A percentile compares a stretch with the other conserved stretches of the same genome.
These are phyloP conservation scores for Salvia rosmarinus DNA, from an alignment of 257 asterid species.

Conservation along the genomic window DNA sequence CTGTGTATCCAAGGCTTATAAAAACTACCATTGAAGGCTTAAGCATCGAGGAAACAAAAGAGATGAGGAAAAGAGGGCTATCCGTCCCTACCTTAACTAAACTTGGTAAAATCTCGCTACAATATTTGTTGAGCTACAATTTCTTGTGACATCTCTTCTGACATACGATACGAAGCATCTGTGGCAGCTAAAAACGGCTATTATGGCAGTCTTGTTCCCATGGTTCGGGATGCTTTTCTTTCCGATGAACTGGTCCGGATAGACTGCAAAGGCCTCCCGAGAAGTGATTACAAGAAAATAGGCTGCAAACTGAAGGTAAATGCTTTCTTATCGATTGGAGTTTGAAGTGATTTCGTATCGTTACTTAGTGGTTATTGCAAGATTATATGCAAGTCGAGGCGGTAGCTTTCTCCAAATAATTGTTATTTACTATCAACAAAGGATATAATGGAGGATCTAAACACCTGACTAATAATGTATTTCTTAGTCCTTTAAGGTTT, in stretches of 20 bases:
- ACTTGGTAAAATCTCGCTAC: constrained; percentile 59
- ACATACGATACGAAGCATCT: constrained; percentile 6
- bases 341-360: not conserved
- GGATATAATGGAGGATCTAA: not conserved
- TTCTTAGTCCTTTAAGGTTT: no score
- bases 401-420: not conserved
- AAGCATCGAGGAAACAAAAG: constrained; percentile 83
- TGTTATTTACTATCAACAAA: not conserved
- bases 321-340: not conserved
- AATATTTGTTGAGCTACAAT: constrained; percentile 2
- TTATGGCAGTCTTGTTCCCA: constrained; percentile 84
- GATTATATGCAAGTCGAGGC: not conserved
- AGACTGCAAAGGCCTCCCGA: constrained; percentile 85
- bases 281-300: constrained; percentile 83
- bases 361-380: not conserved
- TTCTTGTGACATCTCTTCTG: not conserved
- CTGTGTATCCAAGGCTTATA: constrained; percentile 86
- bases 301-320: constrained; percentile 89
- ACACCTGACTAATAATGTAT: not conserved
- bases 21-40: constrained; percentile 86
- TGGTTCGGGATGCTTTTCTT: constrained; percentile 92
- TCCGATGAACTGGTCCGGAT: constrained; percentile 76
- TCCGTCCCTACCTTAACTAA: constrained; percentile 69
- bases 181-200: constrained; percentile 90
- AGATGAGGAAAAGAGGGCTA: constrained; percentile 78